Evolutionary conservation across 805 yeast genomes (phyloP).

Genomic region (Torulaspora microellipsoides): DNA sequence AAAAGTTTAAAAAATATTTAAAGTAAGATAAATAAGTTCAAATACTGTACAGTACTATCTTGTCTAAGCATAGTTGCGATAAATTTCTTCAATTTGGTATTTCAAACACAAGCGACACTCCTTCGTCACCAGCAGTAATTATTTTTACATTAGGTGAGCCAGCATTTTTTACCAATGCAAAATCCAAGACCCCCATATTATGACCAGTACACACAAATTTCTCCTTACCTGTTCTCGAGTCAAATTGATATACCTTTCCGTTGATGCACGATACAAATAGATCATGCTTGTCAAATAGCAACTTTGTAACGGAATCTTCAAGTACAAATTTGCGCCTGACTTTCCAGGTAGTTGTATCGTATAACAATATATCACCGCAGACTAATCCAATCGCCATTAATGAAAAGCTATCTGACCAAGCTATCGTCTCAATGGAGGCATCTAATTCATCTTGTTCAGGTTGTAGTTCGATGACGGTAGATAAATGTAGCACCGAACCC

Average conservation of each 20-base stretch:
- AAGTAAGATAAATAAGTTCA: constrained; percentile 1
- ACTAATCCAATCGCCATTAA: constrained; percentile 86
- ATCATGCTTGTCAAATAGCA: constrained; percentile 55
- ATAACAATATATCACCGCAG: constrained; percentile 77
- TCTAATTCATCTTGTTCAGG: constrained; percentile 56
- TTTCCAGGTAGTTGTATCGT: constrained; percentile 83
- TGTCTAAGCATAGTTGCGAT: background rate
- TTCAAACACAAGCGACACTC: constrained; percentile 74
- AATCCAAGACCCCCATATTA: constrained; percentile 89
- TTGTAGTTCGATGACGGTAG: constrained; percentile 58
- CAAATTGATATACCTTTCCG: constrained; percentile 84
- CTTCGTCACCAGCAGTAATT: constrained; percentile 95
- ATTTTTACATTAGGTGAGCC: constrained; percentile 42
- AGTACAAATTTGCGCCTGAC: constrained; percentile 64
- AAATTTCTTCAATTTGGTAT: constrained; percentile 25
- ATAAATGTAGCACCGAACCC: constrained; percentile 63
- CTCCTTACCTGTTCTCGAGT: constrained; percentile 77
- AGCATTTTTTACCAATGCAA: constrained; percentile 53
- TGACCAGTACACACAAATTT: constrained; percentile 84
- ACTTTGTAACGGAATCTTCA: constrained; percentile 81
- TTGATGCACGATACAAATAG: constrained; percentile 75
- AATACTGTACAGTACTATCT: constrained; percentile 11
- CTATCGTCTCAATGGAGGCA: constrained; percentile 71
- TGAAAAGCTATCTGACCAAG: constrained; percentile 66
- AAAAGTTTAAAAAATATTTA: constrained; percentile 33